These are phyloP conservation scores for Penicillium steckii DNA, from an alignment of 495 filamentous ascomycete genomes.

Conservation along the genomic window DNA sequence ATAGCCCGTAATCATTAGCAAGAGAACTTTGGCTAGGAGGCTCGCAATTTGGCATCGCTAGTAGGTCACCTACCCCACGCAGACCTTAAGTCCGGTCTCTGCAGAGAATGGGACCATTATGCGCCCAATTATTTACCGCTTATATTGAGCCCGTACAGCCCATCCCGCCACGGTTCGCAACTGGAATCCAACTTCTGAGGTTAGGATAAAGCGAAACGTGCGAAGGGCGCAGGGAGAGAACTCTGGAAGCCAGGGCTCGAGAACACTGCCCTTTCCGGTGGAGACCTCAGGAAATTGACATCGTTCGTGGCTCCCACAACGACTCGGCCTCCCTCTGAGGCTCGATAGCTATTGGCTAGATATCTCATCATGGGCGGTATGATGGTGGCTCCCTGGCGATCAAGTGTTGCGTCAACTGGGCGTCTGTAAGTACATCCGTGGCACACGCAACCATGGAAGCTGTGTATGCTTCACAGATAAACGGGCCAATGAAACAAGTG, in stretches of 20 bases:
- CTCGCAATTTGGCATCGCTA: not conserved
- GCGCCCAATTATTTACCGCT: conserved; percentile 13
- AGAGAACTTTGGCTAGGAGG: not conserved
- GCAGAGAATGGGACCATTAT: conserved; percentile 34
- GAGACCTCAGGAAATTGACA: conserved; percentile 26
- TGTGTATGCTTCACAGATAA: not conserved
- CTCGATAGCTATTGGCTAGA: not conserved
- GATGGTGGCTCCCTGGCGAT: conserved; percentile 10
- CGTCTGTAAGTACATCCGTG: conserved; percentile 4
- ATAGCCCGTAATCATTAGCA: conserved; percentile 9
- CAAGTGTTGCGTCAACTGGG: conserved; percentile 25
- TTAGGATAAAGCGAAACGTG: not conserved
- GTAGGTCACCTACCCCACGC: conserved; percentile 34
- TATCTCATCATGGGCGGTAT: conserved; percentile 12
- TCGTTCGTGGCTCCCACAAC: not conserved
- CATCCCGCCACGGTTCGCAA: conserved; percentile 14
- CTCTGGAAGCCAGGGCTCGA: conserved; percentile 3
- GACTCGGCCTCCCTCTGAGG: not conserved
- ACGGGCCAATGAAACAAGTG: conserved; percentile 10
- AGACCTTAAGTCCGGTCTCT: conserved; percentile 36
- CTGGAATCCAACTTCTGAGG: not conserved
- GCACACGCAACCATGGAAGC: conserved; percentile 19
- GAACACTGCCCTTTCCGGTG: conserved; percentile 10
- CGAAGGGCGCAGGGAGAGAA: not conserved
- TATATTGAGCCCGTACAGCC: conserved; percentile 1